Base-by-base conservation (phyloP, 148 eudicot species). In the Arctostaphylos glauca region DNA sequence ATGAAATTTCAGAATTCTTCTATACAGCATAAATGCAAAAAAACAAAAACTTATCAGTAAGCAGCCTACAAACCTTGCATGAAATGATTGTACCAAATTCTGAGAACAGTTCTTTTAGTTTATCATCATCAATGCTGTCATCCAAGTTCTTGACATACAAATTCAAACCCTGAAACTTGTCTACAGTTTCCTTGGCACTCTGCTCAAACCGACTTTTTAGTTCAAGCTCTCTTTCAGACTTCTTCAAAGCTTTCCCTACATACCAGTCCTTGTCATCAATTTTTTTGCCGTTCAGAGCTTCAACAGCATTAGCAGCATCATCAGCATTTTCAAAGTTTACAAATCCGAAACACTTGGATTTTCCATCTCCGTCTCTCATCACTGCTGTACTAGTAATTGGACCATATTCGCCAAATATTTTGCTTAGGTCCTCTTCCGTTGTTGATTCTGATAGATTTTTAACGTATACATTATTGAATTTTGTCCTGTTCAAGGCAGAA, bases 101-200 rank as follows among this genome's bases (percentile, higher is more conserved):
- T 0, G 91, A 82, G 81, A 94, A 94, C 80, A 94, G 44, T 81
- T 94, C 98, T 86, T 87, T 94, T 5, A 94, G 93, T 80, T 92
- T 94, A n/a, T 94, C 98, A 86, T 94, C 98, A 85, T 92, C 93
- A 85, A 92, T 81, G 83, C 83, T 90, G 81, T 94, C 98, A 87
- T 94, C 98, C 88, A 91, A 85, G 71, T 91, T 91, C 72, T 91
- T 91, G 54, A 91, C 77, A 54, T 91, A 91, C 84, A 91, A 85
- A 85, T 91, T 91, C 78, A 87, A 79, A 9, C 94, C 94, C 77
- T 88, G 94, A 82, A 85, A 91, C 72, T 91, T 92, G 77, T 90
- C 94, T n/a, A 83, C 91, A 50, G 87, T 85, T 85, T 90, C 94
- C 84, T 89, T 92, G 55, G 88, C 83, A 80, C 43, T 90, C 88